Percentiles rank a stretch among this genome's conserved stretches.
Evolutionary conservation across 345 rosid species (phyloP).

Genomic region (Geranium brycei): DNA sequence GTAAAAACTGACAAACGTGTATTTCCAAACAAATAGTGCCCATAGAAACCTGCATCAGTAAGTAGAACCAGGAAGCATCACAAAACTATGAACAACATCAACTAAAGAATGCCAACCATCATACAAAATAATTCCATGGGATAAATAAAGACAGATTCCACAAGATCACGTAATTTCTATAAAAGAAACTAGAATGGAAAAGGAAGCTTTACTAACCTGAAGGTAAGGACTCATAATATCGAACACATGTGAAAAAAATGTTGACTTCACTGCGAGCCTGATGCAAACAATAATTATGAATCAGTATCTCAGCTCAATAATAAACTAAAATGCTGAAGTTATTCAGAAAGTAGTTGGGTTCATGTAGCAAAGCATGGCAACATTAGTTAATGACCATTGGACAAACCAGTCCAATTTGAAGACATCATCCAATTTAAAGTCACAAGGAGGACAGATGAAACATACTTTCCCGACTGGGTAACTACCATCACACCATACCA

Average conservation of each 20-base stretch:
- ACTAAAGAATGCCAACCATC: not conserved
- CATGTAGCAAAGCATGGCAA: not conserved
- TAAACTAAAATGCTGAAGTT: not conserved
- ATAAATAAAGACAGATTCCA: too few relatives aligned
- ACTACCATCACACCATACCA: not conserved
- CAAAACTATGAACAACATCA: not conserved
- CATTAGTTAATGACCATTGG: not conserved
- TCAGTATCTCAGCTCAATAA: not conserved
- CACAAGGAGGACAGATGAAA: not conserved
- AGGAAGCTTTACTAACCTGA: constrained; percentile 35
- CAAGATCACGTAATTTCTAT: too few relatives aligned
- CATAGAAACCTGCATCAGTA: too few relatives aligned
- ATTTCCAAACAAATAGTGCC: too few relatives aligned
- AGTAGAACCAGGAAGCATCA: not conserved
- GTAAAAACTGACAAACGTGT: too few relatives aligned
- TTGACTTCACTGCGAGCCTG: constrained; percentile 48
- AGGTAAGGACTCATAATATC: constrained; percentile 39
- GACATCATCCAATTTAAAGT: not conserved
- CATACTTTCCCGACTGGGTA: not conserved
- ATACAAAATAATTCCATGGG: too few relatives aligned
- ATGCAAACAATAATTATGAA: constrained; percentile 10
- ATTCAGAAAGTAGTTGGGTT: too few relatives aligned
- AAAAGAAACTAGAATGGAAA: not conserved
- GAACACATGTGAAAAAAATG: constrained; percentile 32
- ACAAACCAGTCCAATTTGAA: not conserved